A percentile compares a stretch with the other conserved stretches of the same genome.
phyloP scores from a whole-genome alignment of 2,329 filamentous ascomycete genomes.

The Geosmithia morbida region DNA sequence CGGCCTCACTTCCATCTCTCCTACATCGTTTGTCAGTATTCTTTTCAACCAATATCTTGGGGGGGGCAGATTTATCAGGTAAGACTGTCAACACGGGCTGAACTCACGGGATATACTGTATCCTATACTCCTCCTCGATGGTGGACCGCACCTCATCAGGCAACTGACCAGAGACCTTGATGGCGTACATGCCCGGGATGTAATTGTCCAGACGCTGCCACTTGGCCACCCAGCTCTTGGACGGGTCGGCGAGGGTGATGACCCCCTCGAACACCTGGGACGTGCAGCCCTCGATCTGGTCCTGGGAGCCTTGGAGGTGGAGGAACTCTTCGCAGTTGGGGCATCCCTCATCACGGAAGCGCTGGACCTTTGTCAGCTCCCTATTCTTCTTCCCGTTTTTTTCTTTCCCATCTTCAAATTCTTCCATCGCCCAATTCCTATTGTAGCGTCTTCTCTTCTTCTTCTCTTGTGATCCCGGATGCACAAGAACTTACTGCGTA shows the following conservation, averaged over 20 bases:
- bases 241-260: conserved; percentile 72
- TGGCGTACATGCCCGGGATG: conserved; percentile 79
- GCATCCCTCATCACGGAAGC: conserved; percentile 77
- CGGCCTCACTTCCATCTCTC: conserved; percentile 40
- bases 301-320: conserved; percentile 61
- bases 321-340: conserved; percentile 95
- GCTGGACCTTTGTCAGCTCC: conserved; percentile 30
- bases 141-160: conserved; percentile 48
- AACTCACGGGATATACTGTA: conserved; percentile 53
- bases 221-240: conserved; percentile 83
- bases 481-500: conserved; percentile 40
- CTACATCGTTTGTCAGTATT: conserved; percentile 15
- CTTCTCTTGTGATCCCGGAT: not conserved
- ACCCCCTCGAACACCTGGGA: conserved; percentile 92
- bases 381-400: not conserved
- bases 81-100: conserved; percentile 13
- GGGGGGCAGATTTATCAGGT: not conserved
- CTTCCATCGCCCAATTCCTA: too few relatives aligned
- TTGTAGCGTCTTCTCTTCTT: not conserved
- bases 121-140: conserved; percentile 47
- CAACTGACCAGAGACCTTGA: conserved; percentile 78
- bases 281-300: conserved; percentile 83
- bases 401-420: not conserved
- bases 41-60: too few relatives aligned
- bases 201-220: conserved; percentile 89